These are phyloP conservation scores for Candida pini DNA, from an alignment of 805 yeast species.

Conservation along the genomic window DNA sequence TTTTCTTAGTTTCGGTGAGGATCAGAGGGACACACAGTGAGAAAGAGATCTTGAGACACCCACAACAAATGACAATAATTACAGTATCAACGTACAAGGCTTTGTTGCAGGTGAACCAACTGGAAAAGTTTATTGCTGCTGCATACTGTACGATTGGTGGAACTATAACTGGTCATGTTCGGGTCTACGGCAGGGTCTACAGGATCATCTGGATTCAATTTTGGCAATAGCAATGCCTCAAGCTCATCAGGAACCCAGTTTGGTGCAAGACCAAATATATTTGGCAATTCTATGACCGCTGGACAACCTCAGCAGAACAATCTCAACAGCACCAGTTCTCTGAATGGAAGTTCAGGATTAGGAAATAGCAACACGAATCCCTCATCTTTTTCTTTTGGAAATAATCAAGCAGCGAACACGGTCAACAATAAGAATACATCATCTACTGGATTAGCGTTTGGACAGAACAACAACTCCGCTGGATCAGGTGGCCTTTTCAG, in stretches of 20 bases:
- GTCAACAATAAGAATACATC: not conserved
- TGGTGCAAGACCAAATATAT: conserved; percentile 14
- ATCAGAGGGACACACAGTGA: too few species aligned
- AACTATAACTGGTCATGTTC: not conserved
- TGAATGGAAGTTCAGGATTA: conserved; percentile 2
- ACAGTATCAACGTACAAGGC: too few species aligned
- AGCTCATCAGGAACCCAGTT: conserved; percentile 2
- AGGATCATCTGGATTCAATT: conserved; percentile 19
- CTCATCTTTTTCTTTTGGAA: conserved; percentile 58
- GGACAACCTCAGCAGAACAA: too few species aligned
- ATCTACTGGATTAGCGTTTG: conserved; percentile 29
- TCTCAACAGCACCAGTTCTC: conserved; percentile 12
- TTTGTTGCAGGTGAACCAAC: too few species aligned
- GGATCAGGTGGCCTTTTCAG: conserved; percentile 1
- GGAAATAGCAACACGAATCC: not conserved
- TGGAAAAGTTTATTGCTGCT: too few species aligned
- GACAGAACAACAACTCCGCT: conserved; percentile 13
- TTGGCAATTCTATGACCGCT: conserved; percentile 24
- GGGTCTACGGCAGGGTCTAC: conserved; percentile 1
- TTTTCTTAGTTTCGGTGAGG: too few species aligned
- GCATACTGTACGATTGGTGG: too few species aligned
- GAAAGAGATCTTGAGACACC: too few species aligned
- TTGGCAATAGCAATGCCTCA: conserved; percentile 12
- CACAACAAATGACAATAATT: too few species aligned
- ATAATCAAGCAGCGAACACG: conserved; percentile 48